These are phyloP conservation scores for Peribolospora kevripleyi DNA, from an alignment of 768 basidiomycete genomes.

Conservation along the genomic window DNA sequence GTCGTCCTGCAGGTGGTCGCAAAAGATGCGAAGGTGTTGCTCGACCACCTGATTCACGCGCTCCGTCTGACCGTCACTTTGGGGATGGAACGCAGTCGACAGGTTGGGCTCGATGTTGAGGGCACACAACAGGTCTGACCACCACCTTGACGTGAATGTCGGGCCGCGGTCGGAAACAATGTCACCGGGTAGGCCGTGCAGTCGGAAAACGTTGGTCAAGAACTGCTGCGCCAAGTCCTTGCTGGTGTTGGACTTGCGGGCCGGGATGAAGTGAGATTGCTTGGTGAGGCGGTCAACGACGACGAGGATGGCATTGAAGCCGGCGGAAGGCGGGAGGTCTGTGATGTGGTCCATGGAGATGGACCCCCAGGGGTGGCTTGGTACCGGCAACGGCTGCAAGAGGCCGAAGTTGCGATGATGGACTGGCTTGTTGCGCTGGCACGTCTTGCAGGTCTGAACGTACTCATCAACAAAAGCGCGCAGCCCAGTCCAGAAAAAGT, in stretches of 20 bases:
- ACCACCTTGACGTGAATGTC: conserved; percentile 10
- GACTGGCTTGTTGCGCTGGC: conserved; percentile 18
- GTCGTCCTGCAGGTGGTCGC: conserved; percentile 18
- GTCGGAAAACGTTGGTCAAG: conserved; percentile 17
- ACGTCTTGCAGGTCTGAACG: conserved; percentile 21
- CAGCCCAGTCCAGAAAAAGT: conserved; percentile 25
- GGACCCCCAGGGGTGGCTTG: conserved; percentile 18
- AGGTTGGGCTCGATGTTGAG: conserved; percentile 17
- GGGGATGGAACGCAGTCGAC: conserved; percentile 27
- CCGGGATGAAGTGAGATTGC: conserved; percentile 25
- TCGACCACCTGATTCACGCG: conserved; percentile 24
- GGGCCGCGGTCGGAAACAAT: conserved; percentile 16
- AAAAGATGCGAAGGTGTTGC: conserved; percentile 21
- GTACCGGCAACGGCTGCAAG: conserved; percentile 15
- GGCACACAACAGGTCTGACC: background rate
- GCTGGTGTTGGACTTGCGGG: conserved; percentile 5
- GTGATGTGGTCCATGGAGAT: conserved; percentile 23
- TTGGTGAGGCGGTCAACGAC: conserved; percentile 24
- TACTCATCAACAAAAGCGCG: conserved; percentile 16
- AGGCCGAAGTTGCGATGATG: conserved; percentile 22
- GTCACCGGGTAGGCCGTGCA: conserved; percentile 14
- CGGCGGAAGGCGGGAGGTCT: conserved; percentile 19
- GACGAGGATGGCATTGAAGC: conserved; percentile 22
- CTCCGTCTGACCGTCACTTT: conserved; percentile 26
- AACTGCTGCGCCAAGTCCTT: conserved; percentile 19